Conservation (phyloP, 108 stramenopile species). For the Fistulifera pelliculosa region DNA sequence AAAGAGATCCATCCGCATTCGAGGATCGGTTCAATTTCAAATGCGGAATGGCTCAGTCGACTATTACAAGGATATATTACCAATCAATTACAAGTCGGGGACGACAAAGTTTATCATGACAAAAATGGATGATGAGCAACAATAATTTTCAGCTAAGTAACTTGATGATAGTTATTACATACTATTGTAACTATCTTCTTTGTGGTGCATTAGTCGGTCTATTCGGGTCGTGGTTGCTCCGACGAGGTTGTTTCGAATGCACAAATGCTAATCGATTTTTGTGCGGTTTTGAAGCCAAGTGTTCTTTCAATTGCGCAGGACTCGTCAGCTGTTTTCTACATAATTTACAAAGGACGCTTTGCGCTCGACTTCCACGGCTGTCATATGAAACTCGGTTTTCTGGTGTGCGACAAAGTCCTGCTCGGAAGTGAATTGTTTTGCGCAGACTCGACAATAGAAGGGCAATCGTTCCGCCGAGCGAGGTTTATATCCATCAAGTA, state of each 20-base stretch:
- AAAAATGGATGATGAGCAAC: slow-evolving; percentile 9
- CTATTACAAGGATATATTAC: slow-evolving; percentile 74
- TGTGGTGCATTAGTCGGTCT: too few species aligned
- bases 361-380: slow-evolving; percentile 58
- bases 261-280: slow-evolving; percentile 31
- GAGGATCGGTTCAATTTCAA: slow-evolving; percentile 67
- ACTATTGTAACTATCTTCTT: too few species aligned
- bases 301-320: slow-evolving; percentile 80
- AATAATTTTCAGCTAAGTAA: too few species aligned
- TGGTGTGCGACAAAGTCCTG: slow-evolving; percentile 62
- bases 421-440: slow-evolving; percentile 49
- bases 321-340: slow-evolving; percentile 87
- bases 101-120: slow-evolving; percentile 82
- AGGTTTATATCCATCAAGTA: slow-evolving; percentile 62
- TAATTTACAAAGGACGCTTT: slow-evolving; percentile 72
- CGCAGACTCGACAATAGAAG: slow-evolving; percentile 86
- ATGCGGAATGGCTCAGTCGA: slow-evolving; percentile 65
- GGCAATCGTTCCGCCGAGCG: slow-evolving; percentile 70
- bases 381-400: slow-evolving; percentile 58
- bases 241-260: too few species aligned
- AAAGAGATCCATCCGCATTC: slow-evolving; percentile 56
- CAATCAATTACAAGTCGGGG: slow-evolving; percentile 67
- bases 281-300: slow-evolving; percentile 72
- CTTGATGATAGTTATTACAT: too few species aligned
- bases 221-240: too few species aligned